Evolutionary conservation across 345 rosid species (phyloP), one percentile per base, ranked within the genome.

Genomic region (Barbarea vulgaris): DNA sequence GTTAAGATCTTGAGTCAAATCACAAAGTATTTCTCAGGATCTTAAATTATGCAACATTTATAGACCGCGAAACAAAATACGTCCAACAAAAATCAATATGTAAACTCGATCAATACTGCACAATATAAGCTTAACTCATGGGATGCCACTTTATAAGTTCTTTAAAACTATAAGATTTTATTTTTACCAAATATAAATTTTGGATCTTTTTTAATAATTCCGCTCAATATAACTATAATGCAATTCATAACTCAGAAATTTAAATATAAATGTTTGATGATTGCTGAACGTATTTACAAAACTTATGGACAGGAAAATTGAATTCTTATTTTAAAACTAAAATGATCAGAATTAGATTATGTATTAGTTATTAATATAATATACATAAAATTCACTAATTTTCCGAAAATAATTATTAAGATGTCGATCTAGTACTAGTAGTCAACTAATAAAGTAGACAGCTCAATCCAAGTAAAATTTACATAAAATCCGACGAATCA

Each of bases 371-470:
- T 57, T 4, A 33, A 17, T 9, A 10, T 27, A 27, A 10, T 48
- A 48, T 47, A 47, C 24, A 17, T 46, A 51, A 51, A 51, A 14
- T 51, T 51, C 55, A 10, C 24, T 36, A 6, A 2, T 36, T 14
- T 36, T 36, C 6, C 28, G 12, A 60, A 36, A 53, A 36, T 2
- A 27, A 44, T 11, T n/a, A 34, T 15, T 41, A 17, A 64, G 17
- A 28, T 44, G 33, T 21, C 50, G 47, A 50, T 47, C 21, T 62
- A 62, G n/a, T n/a, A n/a, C n/a, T n/a, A n/a, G 24, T 63, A 73
- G 34, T 28, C 64, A 73, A 27, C 44, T 39, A 39, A 61, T 37
- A 37, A 18, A 64, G 46, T 30, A 60, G 58, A 41, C 31, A 64
- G 17, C 42, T 37, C 6, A 64, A 36, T 33, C 36, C 31, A 62